These are phyloP conservation scores for Polyporus arcularius DNA, from an alignment of 768 basidiomycete genomes.

Conservation along the genomic window DNA sequence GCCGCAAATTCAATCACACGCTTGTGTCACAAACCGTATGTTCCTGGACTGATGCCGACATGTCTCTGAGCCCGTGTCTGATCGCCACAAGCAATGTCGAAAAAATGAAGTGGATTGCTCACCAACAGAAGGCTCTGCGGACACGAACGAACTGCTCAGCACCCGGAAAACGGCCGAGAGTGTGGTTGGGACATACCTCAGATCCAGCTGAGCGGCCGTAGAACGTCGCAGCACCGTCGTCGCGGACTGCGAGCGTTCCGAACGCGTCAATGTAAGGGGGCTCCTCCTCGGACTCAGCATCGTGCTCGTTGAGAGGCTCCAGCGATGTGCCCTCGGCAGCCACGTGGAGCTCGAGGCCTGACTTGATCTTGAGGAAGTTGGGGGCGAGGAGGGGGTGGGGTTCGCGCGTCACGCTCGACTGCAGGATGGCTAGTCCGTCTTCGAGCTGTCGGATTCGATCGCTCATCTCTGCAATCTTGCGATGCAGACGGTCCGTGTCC, in stretches of 20 bases:
- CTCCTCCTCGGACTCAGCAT: slow-evolving; percentile 31
- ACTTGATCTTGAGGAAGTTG: slow-evolving; percentile 55
- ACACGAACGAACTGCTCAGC: not conserved
- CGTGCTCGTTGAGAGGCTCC: not conserved
- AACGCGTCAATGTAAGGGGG: slow-evolving; percentile 32
- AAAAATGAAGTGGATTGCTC: not conserved
- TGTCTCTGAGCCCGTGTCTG: too few relatives aligned
- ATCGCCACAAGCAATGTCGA: too few relatives aligned
- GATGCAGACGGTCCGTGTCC: slow-evolving; percentile 64
- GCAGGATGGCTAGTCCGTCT: slow-evolving; percentile 63
- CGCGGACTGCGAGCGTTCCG: slow-evolving; percentile 71
- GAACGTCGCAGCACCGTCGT: slow-evolving; percentile 66
- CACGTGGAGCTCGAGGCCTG: slow-evolving; percentile 51
- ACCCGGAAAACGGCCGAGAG: not conserved
- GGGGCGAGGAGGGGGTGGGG: slow-evolving; percentile 58
- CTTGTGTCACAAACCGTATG: too few relatives aligned
- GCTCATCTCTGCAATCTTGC: slow-evolving; percentile 66
- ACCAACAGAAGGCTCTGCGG: slow-evolving; percentile 27
- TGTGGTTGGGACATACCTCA: slow-evolving; percentile 49
- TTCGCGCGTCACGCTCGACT: slow-evolving; percentile 54
- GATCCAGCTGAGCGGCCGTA: slow-evolving; percentile 76
- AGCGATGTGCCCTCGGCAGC: slow-evolving; percentile 9
- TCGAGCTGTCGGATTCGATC: slow-evolving; percentile 70
- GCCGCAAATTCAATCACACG: too few relatives aligned
- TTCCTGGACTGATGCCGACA: too few relatives aligned